Base-by-base conservation (phyloP, 768 basidiomycete genomes). In the Tulasnella sp. region DNA sequence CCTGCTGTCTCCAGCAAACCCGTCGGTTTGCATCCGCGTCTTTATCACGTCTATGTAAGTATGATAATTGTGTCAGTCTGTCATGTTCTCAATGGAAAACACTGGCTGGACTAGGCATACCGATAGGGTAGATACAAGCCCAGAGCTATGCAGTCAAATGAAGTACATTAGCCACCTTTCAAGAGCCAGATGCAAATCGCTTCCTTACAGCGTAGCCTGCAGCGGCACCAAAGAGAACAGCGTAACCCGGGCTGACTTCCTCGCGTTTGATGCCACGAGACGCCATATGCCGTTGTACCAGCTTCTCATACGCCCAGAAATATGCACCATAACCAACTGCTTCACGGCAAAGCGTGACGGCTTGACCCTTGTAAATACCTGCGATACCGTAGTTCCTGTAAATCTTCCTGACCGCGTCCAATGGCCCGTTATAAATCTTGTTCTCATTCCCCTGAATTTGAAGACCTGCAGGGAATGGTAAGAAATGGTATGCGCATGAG, bases 31-130 rank as follows among this genome's bases (percentile, higher is more conserved):
- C 85, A 98, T 91, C 69, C 94, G 88, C 34, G 93, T 94, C 79
- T 98, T 98, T 78, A 98, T 88, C 86, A 97, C 92, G 80, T 97
- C 95, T 80, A 95, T 90, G 17, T 94, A 95, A 83, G 96, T 96
- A 94, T 95, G 11, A 93, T n/a, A 44, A 69, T 1, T 8, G 32
- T 26, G 12, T 66, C 40, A 37, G 35, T 36, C 39, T 7, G 19
- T 36, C 14, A 14, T 32, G 32, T 4, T 39, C 29, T 34, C 67
- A n/a, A 42, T 17, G 16, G 17, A 44, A 29, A 69, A 12, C 22
- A 63, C 62, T 59, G 75, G 72, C 70, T 62, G 66, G 9, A 19
- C 52, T n/a, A 59, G 29, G 26, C 44, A 78, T 29, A 75, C 71
- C 73, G 14, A 63, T 47, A 59, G 71, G 67, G 71, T 37, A 71